Evolutionary conservation across 78 protist genomes (phyloP), one percentile per base, ranked within the genome.

Genomic region (Pelomyxa schiedti): DNA sequence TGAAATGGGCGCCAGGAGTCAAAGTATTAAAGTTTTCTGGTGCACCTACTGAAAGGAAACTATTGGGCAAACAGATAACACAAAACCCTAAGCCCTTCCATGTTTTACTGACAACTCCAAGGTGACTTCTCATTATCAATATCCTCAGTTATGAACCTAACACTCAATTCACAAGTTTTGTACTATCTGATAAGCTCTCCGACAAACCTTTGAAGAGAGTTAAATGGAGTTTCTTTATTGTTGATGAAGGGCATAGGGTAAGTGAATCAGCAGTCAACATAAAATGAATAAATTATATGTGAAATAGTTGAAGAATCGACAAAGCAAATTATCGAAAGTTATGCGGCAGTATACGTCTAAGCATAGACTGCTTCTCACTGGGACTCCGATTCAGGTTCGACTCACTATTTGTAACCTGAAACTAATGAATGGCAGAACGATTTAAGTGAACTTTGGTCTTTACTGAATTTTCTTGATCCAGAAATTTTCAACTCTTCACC

Each of bases 301-400:
- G n/a, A n/a, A n/a, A n/a, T n/a, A n/a, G n/a, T n/a, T 82, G 52
- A 82, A 82, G 71, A 82, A 82, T 66, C 75, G 72, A 37, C 39
- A 42, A 4, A n/a, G 65, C 80, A 82, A 82, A 69, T 66, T 82
- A 22, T 38, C 64, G 8, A 74, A 66, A 8, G 73, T 70, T 24
- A 39, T 64, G 35, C 63, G 74, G 32, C 39, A 77, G 32, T 92
- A 80, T 78, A 53, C 37, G 38, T 77, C 91, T 39, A 88, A 78
- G 43, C 32, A 86, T 69, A 66, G 95, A 26, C 79, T 94, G 36
- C 69, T 96, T 4, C 84, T 96, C 26, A 89, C 98, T 0, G 99
- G 99, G 39, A 96, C 99, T 2, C 99, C 99, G 26, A 83, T 96
- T 29, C 99, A n/a, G n/a, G n/a, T 78, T 74, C 74, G 6, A 74